Evolutionary conservation across 192 early-diverging fungal species (phyloP), one percentile per base, ranked within the genome.

Genomic region (Coemansia sp.): DNA sequence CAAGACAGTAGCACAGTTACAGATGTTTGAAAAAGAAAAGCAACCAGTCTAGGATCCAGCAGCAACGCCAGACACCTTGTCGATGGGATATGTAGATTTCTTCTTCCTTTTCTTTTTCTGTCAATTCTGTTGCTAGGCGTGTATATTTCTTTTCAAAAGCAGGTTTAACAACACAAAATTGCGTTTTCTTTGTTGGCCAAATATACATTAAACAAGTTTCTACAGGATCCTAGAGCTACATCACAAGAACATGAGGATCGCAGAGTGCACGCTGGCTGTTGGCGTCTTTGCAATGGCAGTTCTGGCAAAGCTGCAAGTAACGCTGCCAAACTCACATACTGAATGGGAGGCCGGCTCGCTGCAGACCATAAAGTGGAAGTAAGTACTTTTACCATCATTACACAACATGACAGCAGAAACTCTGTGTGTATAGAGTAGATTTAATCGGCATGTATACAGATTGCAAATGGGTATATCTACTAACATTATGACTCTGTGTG

Each of bases 341-440:
- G 71, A 82, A 58, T 82, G 79, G 79, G 68, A 70, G 40, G 71
- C 74, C 6, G 79, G 79, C 18, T 65, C 48, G 26, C 48, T 68
- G n/a, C 74, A 76, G 54, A 16, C 68, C 2, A 70, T 82, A 61
- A 76, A 64, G 39, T 82, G 79, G 79, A 82, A 76, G 79, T 76
- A 75, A 67, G 79, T 81, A 16, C 47, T 48, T 11, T 48, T 48
- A 1, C n/a, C 12, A n/a, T 6, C 11, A 32, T 32, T 32, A 32
- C 4, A 32, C 32, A 4, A 32, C 32, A 32, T 42, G 40, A 44
- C 9, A 44, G 2, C 42, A 40, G n/a, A 50, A 1, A 49, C 11
- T n/a, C 6, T 32, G 6, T n/a, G 58, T 32, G 6, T 60, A 6
- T 60, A 3, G 21, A 60, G 13, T 32, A 1, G 32, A 32, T 32